Evolutionary conservation across 345 rosid genomes (phyloP), one percentile per base, ranked within the genome.

Genomic region (Microcos paniculata): DNA sequence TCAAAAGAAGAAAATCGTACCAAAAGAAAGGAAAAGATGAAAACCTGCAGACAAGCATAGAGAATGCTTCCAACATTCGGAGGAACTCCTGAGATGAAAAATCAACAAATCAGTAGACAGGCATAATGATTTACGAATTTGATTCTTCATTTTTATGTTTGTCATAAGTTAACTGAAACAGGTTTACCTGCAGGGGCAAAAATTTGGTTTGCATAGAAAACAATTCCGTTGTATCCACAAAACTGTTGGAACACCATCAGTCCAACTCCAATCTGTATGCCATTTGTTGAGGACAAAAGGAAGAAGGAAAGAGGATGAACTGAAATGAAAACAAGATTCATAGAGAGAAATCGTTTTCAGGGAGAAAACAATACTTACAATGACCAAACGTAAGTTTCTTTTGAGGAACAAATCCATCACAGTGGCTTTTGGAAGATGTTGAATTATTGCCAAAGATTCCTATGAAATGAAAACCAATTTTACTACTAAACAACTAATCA

Each of bases 221-320:
- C 86, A 70, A 93, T 76, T 59, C 96, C 99, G 10, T 93, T 91
- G 80, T 91, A 91, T 81, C 98, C 98, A 69, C 92, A 97, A 78
- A 90, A 89, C 82, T 94, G 98, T 77, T 94, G 98, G 84, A 84
- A 79, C 59, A 89, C 85, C 99, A 93, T 95, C 71, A 95, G 33
- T 63, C 98, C 98, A 42, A 93, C 96, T 69, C 96, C 98, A 76
- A 95, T 94, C 95, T 94, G n/a, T n/a, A n/a, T n/a, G 85, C 12
- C 46, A 33, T 33, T 80, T 66, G 77, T 68, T 43, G 66, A 55
- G 21, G 21, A 21, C 10, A 6, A 13, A 1, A 48, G 33, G 11
- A 62, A 43, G 35, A n/a, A n/a, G n/a, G n/a, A n/a, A n/a, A n/a
- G n/a, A n/a, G 24, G 30, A 46, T 66, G 42, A 65, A 35, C 13